phyloP scores from a whole-genome alignment of 1,284 basidiomycete genomes.

The Amylostereum areolatum region DNA sequence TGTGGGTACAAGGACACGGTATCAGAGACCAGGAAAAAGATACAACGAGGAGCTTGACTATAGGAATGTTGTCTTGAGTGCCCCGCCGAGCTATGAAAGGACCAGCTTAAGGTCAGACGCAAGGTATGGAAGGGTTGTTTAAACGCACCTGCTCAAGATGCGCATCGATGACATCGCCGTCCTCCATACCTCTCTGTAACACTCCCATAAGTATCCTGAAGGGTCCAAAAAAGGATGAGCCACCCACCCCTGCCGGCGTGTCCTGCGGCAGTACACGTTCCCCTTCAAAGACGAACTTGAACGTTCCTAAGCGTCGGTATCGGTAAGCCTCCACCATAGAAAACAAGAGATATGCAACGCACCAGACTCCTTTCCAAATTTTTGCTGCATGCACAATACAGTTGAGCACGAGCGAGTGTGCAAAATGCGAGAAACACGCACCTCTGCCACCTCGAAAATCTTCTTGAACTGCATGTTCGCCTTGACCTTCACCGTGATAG shows the following conservation, averaged over 20 bases:
- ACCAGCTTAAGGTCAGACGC: background rate
- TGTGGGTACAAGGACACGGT: too few species aligned
- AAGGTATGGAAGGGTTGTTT: background rate
- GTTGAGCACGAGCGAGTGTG: background rate
- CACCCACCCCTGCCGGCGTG: slow-evolving; percentile 44
- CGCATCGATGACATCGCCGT: slow-evolving; percentile 48
- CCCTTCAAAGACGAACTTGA: slow-evolving; percentile 50
- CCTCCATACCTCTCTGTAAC: slow-evolving; percentile 44
- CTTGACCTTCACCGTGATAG: slow-evolving; percentile 60
- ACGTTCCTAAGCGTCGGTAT: slow-evolving; percentile 31
- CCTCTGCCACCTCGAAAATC: slow-evolving; percentile 58
- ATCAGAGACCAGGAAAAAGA: too few species aligned
- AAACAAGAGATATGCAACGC: slow-evolving; percentile 12
- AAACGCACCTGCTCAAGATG: slow-evolving; percentile 39
- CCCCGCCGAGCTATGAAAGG: too few species aligned
- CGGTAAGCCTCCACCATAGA: background rate
- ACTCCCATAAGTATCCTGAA: background rate
- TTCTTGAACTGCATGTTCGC: slow-evolving; percentile 52
- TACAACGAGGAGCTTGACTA: too few species aligned
- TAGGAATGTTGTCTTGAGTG: too few species aligned
- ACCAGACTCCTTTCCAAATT: slow-evolving; percentile 52
- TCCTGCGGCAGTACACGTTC: slow-evolving; percentile 34
- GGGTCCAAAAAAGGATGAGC: background rate
- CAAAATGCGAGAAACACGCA: slow-evolving; percentile 19
- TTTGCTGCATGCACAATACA: slow-evolving; percentile 33